Conservation (phyloP, 441 rosid species). For the Eutrema salsugineum region DNA sequence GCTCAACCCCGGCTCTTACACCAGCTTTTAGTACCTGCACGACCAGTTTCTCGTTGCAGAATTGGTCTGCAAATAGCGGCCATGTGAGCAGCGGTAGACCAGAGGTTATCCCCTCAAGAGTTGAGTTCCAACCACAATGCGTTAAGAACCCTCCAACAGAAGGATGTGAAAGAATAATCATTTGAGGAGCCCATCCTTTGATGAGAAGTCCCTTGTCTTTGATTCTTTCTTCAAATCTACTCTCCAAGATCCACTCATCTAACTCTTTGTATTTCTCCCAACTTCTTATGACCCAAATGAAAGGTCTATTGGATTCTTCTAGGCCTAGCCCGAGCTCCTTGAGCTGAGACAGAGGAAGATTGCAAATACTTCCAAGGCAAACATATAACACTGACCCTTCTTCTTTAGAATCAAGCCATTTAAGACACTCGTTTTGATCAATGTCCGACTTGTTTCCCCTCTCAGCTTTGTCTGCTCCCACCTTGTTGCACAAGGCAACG, state of each 20-base stretch:
- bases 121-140: conserved; percentile 46
- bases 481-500: conserved; percentile 34
- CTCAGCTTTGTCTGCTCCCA: conserved; percentile 27
- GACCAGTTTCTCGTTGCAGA: conserved; percentile 42
- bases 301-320: conserved; percentile 21
- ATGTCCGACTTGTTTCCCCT: conserved; percentile 34
- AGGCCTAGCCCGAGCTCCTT: conserved; percentile 36
- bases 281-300: conserved; percentile 28
- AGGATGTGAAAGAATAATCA: conserved; percentile 27
- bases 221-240: conserved; percentile 20
- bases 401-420: conserved; percentile 39
- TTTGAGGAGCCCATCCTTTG: conserved; percentile 29
- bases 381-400: conserved; percentile 33
- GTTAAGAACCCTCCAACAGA: conserved; percentile 30
- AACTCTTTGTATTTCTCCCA: not conserved
- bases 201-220: conserved; percentile 25
- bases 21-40: conserved; percentile 37
- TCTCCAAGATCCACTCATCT: not conserved
- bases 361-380: conserved; percentile 40
- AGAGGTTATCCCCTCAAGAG: conserved; percentile 28
- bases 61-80: conserved; percentile 46
- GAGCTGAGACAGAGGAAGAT: conserved; percentile 19
- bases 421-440: conserved; percentile 10
- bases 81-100: conserved; percentile 42
- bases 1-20: conserved; percentile 32